Evolutionary conservation across 2,329 filamentous ascomycete genomes (phyloP).

Genomic region (Epichloe gansuensis): DNA sequence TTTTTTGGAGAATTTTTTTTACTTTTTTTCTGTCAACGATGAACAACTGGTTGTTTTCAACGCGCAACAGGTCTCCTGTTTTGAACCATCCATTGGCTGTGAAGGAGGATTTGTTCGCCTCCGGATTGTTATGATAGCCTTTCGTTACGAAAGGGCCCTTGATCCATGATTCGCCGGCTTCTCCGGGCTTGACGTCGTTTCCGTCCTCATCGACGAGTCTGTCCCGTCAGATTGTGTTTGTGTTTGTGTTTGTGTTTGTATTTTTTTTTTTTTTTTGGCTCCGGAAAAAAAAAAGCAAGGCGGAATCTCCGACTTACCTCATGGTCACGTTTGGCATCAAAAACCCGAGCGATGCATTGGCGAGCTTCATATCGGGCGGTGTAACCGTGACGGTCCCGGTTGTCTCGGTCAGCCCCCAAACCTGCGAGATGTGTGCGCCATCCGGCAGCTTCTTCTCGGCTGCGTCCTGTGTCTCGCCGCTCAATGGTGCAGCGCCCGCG

Average conservation of each 20-base stretch:
- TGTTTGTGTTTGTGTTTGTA: neutral
- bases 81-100: conserved; percentile 50
- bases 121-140: conserved; percentile 57
- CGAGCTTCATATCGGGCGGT: conserved; percentile 25
- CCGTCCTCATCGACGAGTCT: conserved; percentile 27
- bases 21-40: conserved; percentile 71
- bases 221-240: neutral
- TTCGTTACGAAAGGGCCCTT: conserved; percentile 59
- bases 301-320: conserved; percentile 10
- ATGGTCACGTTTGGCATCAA: conserved; percentile 17
- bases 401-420: conserved; percentile 47
- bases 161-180: conserved; percentile 50
- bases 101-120: conserved; percentile 51
- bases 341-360: conserved; percentile 31
- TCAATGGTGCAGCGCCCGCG: conserved; percentile 44
- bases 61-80: conserved; percentile 65
- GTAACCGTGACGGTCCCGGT: conserved; percentile 34
- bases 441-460: conserved; percentile 34
- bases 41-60: conserved; percentile 57
- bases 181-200: conserved; percentile 24
- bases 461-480: conserved; percentile 37
- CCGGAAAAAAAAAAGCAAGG: neutral
- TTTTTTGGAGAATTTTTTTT: conserved; percentile 27
- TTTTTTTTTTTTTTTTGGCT: neutral
- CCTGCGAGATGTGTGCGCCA: conserved; percentile 33